Base-by-base conservation (phyloP, 139 green algal species). In the Chlamydomonas applanata region DNA sequence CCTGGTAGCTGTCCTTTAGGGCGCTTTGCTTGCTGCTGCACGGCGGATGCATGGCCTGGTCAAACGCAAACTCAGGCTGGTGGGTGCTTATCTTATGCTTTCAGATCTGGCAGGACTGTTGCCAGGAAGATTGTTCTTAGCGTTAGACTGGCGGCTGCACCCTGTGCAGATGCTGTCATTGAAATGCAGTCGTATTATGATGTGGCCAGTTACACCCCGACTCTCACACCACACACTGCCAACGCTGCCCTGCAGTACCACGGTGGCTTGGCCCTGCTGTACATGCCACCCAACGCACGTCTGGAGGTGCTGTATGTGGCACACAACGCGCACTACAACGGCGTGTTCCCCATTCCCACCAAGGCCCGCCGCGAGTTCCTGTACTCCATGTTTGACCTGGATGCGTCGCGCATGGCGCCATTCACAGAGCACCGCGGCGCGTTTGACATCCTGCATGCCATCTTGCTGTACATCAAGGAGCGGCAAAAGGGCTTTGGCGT, bases 281-380 rank as follows among this genome's bases (percentile, higher is more conserved):
- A 86, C 66, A 52, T 86, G 57, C 74, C 79, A 22, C 56, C 49
- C n/a, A 14, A 33, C 17, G 7, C 17, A 4, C 11, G 3, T 4
- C 63, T 25, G 16, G 29, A 53, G 32, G 72, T 63, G 25, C 52
- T 86, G 64, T 75, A 80, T 40, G 70, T 83, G 24, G 77, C 79
- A 0, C 81, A 86, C 66, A 86, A 86, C 49, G 71, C 71, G 0
- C 78, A 85, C 36, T 85, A 86, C 71, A 81, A 85, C 30, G 79
- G 73, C 25, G 46, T 66, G 11, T 85, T 79, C 70, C 62, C 77
- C 11, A 67, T 85, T n/a, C 63, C 78, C 17, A 77, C 76, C 17
- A 40, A 40, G 57, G 64, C 71, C 30, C 68, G 80, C 45, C 29
- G 72, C 25, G 44, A 69, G 24, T 81, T 79, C 57, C 53, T 86